A percentile compares a stretch with the other conserved stretches of the same genome.
Conservation (phyloP, 306 rosid genomes). For the Betula pendula region DNA sequence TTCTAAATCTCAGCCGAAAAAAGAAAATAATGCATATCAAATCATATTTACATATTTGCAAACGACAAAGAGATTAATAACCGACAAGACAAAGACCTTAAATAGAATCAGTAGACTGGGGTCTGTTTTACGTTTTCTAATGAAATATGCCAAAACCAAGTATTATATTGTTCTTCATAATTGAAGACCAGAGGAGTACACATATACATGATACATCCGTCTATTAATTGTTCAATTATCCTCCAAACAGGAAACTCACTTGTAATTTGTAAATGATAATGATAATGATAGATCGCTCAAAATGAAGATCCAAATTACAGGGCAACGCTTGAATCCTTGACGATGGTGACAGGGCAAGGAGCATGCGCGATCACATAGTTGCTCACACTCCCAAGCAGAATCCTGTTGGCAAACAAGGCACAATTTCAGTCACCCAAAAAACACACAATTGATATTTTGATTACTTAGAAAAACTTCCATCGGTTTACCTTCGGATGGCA, state of each 20-base stretch:
- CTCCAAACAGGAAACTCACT: not conserved
- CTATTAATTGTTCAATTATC: not conserved
- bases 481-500: slow-evolving; percentile 54
- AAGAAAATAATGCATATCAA: too few species aligned
- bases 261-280: not conserved
- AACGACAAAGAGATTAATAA: too few species aligned
- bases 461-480: not conserved
- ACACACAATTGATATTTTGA: too few species aligned
- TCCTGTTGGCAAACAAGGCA: slow-evolving; percentile 46
- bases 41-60: too few species aligned
- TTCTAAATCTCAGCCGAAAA: too few species aligned
- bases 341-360: slow-evolving; percentile 76
- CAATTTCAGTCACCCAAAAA: not conserved
- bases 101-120: too few species aligned
- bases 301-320: slow-evolving; percentile 3
- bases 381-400: slow-evolving; percentile 88
- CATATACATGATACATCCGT: not conserved
- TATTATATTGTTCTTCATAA: not conserved
- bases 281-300: not conserved
- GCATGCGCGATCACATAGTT: slow-evolving; percentile 63
- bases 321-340: slow-evolving; percentile 52
- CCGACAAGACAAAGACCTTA: too few species aligned
- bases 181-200: not conserved
- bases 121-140: too few species aligned
- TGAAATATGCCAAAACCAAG: not conserved